A percentile compares a stretch with the other conserved stretches of the same genome.
Conservation (phyloP, 176 grass and related monocot genomes). For the Musa acuminata region DNA sequence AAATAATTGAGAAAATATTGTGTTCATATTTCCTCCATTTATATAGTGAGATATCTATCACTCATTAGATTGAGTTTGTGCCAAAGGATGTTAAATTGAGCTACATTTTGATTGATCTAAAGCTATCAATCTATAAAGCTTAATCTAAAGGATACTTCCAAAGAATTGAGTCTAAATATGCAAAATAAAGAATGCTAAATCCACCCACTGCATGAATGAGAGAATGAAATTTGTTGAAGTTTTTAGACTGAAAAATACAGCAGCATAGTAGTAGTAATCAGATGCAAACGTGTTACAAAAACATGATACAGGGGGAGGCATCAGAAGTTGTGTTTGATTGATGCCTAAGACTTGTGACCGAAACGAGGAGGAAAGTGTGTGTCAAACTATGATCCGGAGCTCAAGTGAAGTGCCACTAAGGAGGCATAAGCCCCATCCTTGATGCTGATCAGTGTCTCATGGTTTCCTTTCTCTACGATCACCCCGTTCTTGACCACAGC, state of each 20-base stretch:
- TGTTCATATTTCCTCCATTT: no score
- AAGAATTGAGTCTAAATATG: no score
- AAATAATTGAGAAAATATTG: no score
- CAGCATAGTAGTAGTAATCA: neutral
- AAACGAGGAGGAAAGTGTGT: neutral
- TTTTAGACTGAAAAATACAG: neutral
- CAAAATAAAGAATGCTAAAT: neutral
- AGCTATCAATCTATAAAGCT: no score
- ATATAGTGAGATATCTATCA: no score
- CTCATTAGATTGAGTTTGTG: no score
- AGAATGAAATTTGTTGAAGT: no score
- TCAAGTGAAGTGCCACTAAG: constrained; percentile 70
- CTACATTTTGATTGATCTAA: no score
- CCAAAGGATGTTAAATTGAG: no score
- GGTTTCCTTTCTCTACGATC: constrained; percentile 91
- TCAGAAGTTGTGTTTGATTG: neutral
- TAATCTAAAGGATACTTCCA: no score
- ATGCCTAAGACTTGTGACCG: neutral
- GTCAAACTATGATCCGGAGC: constrained; percentile 20
- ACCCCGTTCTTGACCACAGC: constrained; percentile 62
- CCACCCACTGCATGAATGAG: neutral
- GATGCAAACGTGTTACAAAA: neutral
- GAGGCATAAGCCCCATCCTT: constrained; percentile 97
- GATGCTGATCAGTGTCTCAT: constrained; percentile 71
- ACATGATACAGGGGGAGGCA: neutral